Conservation (phyloP, 2,329 filamentous ascomycete genomes). For the Alternaria sp. region DNA sequence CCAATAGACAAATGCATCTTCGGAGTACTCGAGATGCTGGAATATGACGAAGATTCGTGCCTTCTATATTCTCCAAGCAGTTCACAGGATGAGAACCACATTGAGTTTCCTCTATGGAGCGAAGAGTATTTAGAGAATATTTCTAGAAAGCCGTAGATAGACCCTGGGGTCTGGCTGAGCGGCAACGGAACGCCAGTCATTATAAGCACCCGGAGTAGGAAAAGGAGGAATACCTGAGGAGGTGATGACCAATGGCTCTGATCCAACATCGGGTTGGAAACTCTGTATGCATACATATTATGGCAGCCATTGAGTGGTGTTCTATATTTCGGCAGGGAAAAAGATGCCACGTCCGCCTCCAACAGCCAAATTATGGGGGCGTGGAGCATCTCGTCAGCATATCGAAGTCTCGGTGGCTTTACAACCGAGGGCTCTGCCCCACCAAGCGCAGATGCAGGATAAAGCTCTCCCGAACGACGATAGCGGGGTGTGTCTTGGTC, state of each 20-base stretch:
- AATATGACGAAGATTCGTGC: neutral
- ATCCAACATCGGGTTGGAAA: neutral
- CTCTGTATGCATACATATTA: neutral
- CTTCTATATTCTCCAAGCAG: neutral
- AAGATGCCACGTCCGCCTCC: neutral
- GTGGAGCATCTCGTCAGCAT: conserved; percentile 1
- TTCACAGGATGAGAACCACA: neutral
- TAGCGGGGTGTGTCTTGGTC: conserved; percentile 34
- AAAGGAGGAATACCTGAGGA: no score
- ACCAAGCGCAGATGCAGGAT: conserved; percentile 2
- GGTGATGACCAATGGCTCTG: no score
- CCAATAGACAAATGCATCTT: neutral
- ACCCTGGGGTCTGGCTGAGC: neutral
- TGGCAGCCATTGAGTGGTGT: neutral
- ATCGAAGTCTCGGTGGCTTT: conserved; percentile 1
- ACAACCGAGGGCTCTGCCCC: conserved; percentile 5
- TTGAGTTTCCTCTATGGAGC: neutral
- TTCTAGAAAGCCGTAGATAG: neutral
- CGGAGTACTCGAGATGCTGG: neutral
- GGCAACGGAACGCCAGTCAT: neutral
- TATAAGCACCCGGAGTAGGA: neutral
- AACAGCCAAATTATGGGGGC: neutral
- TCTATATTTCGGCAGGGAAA: neutral
- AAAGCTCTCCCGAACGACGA: conserved; percentile 23
- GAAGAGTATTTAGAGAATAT: neutral